These are phyloP conservation scores for Canna indica DNA, from an alignment of 176 grass and related monocot genomes.

Conservation along the genomic window DNA sequence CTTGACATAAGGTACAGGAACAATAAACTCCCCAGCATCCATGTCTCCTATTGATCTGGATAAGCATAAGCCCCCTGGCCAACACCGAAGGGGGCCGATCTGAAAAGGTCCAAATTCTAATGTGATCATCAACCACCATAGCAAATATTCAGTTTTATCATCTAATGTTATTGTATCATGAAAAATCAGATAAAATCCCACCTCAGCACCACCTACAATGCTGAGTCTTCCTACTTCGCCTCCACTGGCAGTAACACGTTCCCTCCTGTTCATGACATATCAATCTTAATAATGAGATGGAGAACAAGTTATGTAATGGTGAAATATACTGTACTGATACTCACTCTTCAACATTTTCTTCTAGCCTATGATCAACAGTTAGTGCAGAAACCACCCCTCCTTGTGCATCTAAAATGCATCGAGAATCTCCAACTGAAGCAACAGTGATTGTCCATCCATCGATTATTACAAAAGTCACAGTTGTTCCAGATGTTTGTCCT, in stretches of 20 bases:
- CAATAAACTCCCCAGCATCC: constrained; percentile 94
- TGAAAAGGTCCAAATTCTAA: constrained; percentile 30
- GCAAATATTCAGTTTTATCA: neutral
- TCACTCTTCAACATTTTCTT: constrained; percentile 97
- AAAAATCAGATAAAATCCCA: constrained; percentile 25
- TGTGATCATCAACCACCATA: neutral
- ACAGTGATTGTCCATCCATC: constrained; percentile 94
- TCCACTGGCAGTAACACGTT: constrained; percentile 90
- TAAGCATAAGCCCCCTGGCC: constrained; percentile 86
- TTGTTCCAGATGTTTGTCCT: constrained; percentile 93
- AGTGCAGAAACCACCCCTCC: constrained; percentile 67
- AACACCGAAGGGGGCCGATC: constrained; percentile 89
- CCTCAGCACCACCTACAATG: constrained; percentile 92
- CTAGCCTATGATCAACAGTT: constrained; percentile 87
- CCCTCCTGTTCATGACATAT: constrained; percentile 42
- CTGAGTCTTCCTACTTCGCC: constrained; percentile 96
- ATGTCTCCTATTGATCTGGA: constrained; percentile 98
- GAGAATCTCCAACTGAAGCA: constrained; percentile 89
- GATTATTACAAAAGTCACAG: constrained; percentile 89
- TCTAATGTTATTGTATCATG: constrained; percentile 1
- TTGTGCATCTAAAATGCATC: constrained; percentile 86
- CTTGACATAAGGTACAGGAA: constrained; percentile 90
- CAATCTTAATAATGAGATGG: neutral
- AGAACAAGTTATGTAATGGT: neutral
- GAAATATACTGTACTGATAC: constrained; percentile 18